Percentiles rank a stretch among this genome's conserved stretches.
These are phyloP conservation scores for Ziziphus jujuba DNA, from an alignment of 306 rosid species.

Conservation along the genomic window DNA sequence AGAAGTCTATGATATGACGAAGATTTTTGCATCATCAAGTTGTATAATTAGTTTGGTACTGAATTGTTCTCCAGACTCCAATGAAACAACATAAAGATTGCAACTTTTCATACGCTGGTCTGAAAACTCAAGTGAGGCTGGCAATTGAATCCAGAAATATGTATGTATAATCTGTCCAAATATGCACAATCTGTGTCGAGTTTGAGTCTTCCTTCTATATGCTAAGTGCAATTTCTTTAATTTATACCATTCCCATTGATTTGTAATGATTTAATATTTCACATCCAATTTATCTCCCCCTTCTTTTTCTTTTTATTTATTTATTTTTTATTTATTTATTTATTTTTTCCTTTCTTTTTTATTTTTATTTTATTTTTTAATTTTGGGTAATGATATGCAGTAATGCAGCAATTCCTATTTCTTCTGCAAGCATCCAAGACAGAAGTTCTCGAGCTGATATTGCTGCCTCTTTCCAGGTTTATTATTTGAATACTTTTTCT, in stretches of 20 bases:
- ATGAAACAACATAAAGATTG: conserved; percentile 99
- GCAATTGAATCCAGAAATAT: conserved; percentile 83
- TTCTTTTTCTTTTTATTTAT: no score
- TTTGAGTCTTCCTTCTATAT: background rate
- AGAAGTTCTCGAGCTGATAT: conserved; percentile 82
- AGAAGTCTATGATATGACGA: background rate
- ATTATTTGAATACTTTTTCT: conserved; percentile 9
- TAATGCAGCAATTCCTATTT: conserved; percentile 70
- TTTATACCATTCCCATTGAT: background rate
- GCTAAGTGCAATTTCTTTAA: background rate
- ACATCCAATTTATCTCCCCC: no score
- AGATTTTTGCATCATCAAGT: conserved; percentile 16
- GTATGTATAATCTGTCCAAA: conserved; percentile 42
- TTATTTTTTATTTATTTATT: no score
- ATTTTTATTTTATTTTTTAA: no score
- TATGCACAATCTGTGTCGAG: background rate
- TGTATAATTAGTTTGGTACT: conserved; percentile 27
- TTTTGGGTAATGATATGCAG: conserved; percentile 34
- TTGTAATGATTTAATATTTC: conserved; percentile 2
- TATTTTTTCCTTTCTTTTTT: no score
- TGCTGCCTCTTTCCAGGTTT: conserved; percentile 97
- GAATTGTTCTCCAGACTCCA: conserved; percentile 55
- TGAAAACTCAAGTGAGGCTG: conserved; percentile 95
- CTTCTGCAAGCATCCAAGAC: conserved; percentile 65
- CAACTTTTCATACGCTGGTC: conserved; percentile 95